These are phyloP conservation scores for Apiotrichum akiyoshidainum DNA, from an alignment of 1,284 basidiomycete species.

Conservation along the genomic window DNA sequence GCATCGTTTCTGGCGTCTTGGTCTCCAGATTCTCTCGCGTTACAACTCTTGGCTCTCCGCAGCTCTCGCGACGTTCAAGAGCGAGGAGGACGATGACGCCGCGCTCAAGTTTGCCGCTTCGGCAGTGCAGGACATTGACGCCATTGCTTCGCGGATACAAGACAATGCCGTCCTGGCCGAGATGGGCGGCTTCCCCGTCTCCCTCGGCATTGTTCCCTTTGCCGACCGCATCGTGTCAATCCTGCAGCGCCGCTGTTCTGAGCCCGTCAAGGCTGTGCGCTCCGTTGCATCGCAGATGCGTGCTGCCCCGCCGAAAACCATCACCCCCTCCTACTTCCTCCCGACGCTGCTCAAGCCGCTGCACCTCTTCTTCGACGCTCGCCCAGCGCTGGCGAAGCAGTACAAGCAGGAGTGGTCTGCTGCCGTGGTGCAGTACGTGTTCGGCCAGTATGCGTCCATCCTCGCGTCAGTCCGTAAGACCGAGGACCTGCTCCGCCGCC, in stretches of 20 bases:
- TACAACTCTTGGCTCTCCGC: conserved; percentile 70
- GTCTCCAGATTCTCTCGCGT: conserved; percentile 75
- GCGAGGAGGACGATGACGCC: conserved; percentile 58
- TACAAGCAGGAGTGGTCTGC: conserved; percentile 60
- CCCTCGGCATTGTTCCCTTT: conserved; percentile 40
- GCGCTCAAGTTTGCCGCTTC: conserved; percentile 32
- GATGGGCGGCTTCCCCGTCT: conserved; percentile 13
- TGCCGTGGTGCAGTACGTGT: conserved; percentile 70
- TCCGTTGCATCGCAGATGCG: conserved; percentile 81
- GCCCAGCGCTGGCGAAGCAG: conserved; percentile 58
- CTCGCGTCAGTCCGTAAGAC: conserved; percentile 81
- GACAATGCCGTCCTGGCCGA: conserved; percentile 6
- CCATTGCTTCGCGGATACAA: conserved; percentile 20
- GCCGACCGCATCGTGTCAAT: conserved; percentile 66
- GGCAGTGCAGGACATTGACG: conserved; percentile 37
- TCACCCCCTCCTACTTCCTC: conserved; percentile 73
- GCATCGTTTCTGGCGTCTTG: conserved; percentile 81
- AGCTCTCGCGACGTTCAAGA: conserved; percentile 47
- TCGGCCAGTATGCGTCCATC: conserved; percentile 58
- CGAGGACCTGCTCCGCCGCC: conserved; percentile 75
- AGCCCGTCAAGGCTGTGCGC: conserved; percentile 78
- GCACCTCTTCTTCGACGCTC: conserved; percentile 67
- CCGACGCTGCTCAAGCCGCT: conserved; percentile 74
- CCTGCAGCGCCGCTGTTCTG: conserved; percentile 72
- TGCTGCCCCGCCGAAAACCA: conserved; percentile 53